Conservation (phyloP, 352 stramenopile species). For the Achlya hypogyna region DNA sequence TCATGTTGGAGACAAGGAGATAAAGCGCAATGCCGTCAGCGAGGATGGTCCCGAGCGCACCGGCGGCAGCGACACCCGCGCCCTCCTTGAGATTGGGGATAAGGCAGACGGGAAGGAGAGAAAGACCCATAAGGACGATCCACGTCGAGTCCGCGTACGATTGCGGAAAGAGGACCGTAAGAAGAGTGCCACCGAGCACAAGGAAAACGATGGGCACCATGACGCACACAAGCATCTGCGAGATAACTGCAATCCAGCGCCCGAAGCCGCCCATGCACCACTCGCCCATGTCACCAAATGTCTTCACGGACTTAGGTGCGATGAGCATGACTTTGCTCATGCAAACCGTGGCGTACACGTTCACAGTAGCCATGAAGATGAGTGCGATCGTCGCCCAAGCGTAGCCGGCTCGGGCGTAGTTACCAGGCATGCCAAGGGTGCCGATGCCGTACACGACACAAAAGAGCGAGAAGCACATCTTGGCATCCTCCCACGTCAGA, state of each 20-base stretch:
- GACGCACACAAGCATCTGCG: no score
- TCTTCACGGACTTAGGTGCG: constrained; percentile 13
- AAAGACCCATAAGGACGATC: no score
- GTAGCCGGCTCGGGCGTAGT: constrained; percentile 6
- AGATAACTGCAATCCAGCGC: no score
- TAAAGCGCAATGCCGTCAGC: constrained; percentile 14
- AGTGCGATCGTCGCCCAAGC: constrained; percentile 3
- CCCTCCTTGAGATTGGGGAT: no score
- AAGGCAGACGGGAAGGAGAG: constrained; percentile 12
- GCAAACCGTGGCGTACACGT: constrained; percentile 14
- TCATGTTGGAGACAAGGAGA: no score
- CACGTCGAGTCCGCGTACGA: neutral
- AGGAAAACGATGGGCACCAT: no score
- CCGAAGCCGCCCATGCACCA: no score
- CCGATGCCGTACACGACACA: no score
- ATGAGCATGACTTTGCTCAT: neutral
- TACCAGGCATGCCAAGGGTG: constrained; percentile 18
- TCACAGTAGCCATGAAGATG: constrained; percentile 7
- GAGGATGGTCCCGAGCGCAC: constrained; percentile 3
- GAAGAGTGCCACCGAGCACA: constrained; percentile 8
- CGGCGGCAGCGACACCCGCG: neutral
- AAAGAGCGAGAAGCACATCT: no score
- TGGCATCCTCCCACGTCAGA: no score
- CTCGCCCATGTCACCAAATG: no score
- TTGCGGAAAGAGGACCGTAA: neutral